Conservation (phyloP, 1,284 basidiomycete genomes). For the Kalmanozyma brasiliensis region DNA sequence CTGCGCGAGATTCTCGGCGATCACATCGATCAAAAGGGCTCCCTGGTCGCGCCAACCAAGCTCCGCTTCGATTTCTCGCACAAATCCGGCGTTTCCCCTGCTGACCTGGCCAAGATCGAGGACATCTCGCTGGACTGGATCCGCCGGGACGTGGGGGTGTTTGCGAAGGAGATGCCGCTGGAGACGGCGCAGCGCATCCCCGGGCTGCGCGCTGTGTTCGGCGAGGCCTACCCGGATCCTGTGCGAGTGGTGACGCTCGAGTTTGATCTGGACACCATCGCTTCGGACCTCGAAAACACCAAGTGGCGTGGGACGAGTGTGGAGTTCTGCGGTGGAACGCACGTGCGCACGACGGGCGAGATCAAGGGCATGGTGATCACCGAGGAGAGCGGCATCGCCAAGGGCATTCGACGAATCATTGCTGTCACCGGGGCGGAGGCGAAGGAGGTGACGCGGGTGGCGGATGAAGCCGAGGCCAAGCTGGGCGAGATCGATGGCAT, state of each 20-base stretch:
- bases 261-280: constrained; percentile 85
- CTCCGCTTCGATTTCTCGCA: constrained; percentile 99
- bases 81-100: constrained; percentile 81
- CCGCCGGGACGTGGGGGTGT: constrained; percentile 86
- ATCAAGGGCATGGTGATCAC: constrained; percentile 94
- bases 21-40: constrained; percentile 97
- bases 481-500: constrained; percentile 77
- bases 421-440: constrained; percentile 96
- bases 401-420: constrained; percentile 92
- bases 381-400: constrained; percentile 96
- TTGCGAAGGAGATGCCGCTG: constrained; percentile 86
- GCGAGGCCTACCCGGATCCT: constrained; percentile 96
- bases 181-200: constrained; percentile 85
- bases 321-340: constrained; percentile 98
- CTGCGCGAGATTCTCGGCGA: constrained; percentile 93
- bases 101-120: constrained; percentile 87
- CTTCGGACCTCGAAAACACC: constrained; percentile 83
- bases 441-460: constrained; percentile 79
- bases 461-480: constrained; percentile 75
- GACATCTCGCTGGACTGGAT: constrained; percentile 88
- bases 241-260: constrained; percentile 93
- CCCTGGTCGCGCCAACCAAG: constrained; percentile 92
- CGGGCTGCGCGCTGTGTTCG: constrained; percentile 94
- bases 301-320: constrained; percentile 91
- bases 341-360: constrained; percentile 92